Evolutionary conservation across 805 yeast species (phyloP).

Genomic region (Dipodascus albidus): DNA sequence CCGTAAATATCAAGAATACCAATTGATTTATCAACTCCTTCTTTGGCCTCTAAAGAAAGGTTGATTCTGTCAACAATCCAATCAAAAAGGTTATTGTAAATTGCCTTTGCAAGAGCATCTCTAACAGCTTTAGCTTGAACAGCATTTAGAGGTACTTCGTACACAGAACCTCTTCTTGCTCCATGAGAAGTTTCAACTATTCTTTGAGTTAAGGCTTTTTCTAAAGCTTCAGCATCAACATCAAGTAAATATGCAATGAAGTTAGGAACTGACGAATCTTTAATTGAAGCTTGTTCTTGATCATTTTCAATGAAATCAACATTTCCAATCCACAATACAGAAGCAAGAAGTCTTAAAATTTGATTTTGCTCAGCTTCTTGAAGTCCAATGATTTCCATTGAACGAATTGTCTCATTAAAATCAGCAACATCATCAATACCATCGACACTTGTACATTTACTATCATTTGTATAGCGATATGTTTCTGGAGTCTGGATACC

Average conservation of each 20-base stretch:
- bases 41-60: slow-evolving; percentile 49
- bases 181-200: slow-evolving; percentile 87
- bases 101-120: slow-evolving; percentile 90
- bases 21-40: slow-evolving; percentile 48
- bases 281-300: slow-evolving; percentile 70
- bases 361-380: slow-evolving; percentile 77
- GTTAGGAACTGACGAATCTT: slow-evolving; percentile 84
- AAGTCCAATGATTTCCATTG: slow-evolving; percentile 84
- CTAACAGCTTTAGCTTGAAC: slow-evolving; percentile 88
- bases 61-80: slow-evolving; percentile 95
- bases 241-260: slow-evolving; percentile 87
- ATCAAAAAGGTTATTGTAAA: slow-evolving; percentile 85
- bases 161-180: slow-evolving; percentile 79
- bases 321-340: slow-evolving; percentile 92
- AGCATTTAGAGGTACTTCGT: slow-evolving; percentile 84
- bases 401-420: slow-evolving; percentile 66
- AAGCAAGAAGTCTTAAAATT: slow-evolving; percentile 74
- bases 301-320: slow-evolving; percentile 76
- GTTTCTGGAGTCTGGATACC: slow-evolving; percentile 95
- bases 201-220: slow-evolving; percentile 63
- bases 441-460: slow-evolving; percentile 76
- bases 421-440: slow-evolving; percentile 79
- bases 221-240: slow-evolving; percentile 57
- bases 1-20: slow-evolving; percentile 96
- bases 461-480: slow-evolving; percentile 76